These are phyloP conservation scores for Anthracocystis setariae DNA, from an alignment of 1,284 basidiomycete genomes.

Conservation along the genomic window DNA sequence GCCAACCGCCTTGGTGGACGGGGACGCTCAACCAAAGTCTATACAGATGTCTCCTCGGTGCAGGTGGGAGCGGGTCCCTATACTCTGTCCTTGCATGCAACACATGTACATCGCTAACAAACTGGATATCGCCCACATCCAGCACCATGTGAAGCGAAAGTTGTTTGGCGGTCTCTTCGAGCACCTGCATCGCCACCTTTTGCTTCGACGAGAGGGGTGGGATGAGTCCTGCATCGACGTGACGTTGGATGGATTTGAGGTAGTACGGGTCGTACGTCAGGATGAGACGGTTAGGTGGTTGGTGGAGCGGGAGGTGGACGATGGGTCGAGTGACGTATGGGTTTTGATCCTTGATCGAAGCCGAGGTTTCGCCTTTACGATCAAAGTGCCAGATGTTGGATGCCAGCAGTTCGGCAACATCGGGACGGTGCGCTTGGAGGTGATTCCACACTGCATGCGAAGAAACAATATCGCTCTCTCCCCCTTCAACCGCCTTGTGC, in stretches of 20 bases:
- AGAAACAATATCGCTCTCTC: slow-evolving; percentile 70
- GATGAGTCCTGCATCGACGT: slow-evolving; percentile 68
- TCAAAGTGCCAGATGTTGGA: slow-evolving; percentile 62
- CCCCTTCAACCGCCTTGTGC: slow-evolving; percentile 69
- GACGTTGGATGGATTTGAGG: slow-evolving; percentile 55
- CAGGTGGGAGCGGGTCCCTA: slow-evolving; percentile 68
- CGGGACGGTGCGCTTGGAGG: slow-evolving; percentile 69
- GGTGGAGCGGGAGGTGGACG: slow-evolving; percentile 40
- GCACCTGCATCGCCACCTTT: slow-evolving; percentile 68
- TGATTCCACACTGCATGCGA: slow-evolving; percentile 70
- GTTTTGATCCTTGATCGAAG: slow-evolving; percentile 15
- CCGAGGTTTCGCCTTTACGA: slow-evolving; percentile 57
- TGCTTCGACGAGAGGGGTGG: slow-evolving; percentile 66
- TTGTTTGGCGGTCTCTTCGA: slow-evolving; percentile 69
- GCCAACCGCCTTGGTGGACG: slow-evolving; percentile 69
- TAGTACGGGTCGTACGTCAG: slow-evolving; percentile 64
- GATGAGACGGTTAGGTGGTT: slow-evolving; percentile 48
- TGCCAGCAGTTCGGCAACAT: slow-evolving; percentile 68
- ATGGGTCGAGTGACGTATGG: slow-evolving; percentile 50
- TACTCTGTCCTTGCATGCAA: slow-evolving; percentile 70
- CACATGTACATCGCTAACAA: slow-evolving; percentile 63
- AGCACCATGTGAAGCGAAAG: slow-evolving; percentile 70
- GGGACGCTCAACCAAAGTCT: slow-evolving; percentile 70
- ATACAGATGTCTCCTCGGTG: slow-evolving; percentile 69
- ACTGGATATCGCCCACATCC: slow-evolving; percentile 68